Percentiles rank a stretch among this genome's conserved stretches.
Conservation (phyloP, 1,284 basidiomycete genomes). For the Schizopora paradoxa region DNA sequence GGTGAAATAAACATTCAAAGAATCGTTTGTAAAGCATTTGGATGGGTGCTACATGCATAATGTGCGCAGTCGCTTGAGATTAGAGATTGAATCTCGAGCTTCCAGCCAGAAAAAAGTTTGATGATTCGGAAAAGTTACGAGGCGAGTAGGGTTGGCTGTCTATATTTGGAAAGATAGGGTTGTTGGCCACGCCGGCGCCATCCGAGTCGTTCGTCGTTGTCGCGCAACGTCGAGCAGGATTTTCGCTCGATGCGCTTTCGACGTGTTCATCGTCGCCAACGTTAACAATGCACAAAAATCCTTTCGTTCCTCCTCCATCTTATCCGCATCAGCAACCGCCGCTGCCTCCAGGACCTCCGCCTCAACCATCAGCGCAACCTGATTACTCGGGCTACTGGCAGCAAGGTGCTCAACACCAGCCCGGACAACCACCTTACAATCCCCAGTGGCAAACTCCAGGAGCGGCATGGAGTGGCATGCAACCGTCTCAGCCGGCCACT, state of each 20-base stretch:
- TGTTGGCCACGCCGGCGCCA: too few species aligned
- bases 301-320: conserved; percentile 62
- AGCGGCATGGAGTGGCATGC: conserved; percentile 60
- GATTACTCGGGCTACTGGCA: conserved; percentile 78
- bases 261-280: neutral
- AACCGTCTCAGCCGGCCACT: conserved; percentile 38
- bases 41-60: too few species aligned
- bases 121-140: too few species aligned
- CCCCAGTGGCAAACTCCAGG: conserved; percentile 39
- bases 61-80: too few species aligned
- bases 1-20: too few species aligned
- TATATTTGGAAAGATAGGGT: too few species aligned
- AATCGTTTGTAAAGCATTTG: too few species aligned
- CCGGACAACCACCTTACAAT: conserved; percentile 37
- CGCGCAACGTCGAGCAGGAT: neutral
- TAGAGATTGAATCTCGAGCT: too few species aligned
- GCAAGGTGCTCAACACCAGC: conserved; percentile 47
- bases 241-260: neutral
- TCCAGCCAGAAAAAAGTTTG: too few species aligned
- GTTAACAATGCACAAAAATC: conserved; percentile 70
- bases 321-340: conserved; percentile 69
- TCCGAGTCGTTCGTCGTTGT: conserved; percentile 8
- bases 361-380: conserved; percentile 52
- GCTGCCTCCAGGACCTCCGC: conserved; percentile 72
- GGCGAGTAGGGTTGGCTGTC: too few species aligned